Evolutionary conservation across 768 basidiomycete genomes (phyloP).

Genomic region (Coprinopsis marcescibilis): DNA sequence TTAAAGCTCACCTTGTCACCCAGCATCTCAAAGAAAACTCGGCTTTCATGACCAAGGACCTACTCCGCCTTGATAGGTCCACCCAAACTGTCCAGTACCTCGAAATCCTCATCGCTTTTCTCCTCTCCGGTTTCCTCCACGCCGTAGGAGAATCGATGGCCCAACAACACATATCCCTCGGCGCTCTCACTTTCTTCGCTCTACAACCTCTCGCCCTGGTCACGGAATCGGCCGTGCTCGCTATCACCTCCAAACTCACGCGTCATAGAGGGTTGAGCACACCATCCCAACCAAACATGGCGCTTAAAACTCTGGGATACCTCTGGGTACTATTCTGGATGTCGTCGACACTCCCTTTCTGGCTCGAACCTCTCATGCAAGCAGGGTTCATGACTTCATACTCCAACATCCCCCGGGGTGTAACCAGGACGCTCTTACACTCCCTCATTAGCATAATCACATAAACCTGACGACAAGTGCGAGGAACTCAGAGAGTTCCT

Average conservation of each 20-base stretch:
- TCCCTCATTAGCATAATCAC: neutral
- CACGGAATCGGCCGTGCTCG: neutral
- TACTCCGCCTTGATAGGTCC: neutral
- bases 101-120: neutral
- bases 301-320: conserved; percentile 2
- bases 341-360: conserved; percentile 1
- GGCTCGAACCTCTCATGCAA: conserved; percentile 11
- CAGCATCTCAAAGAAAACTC: neutral
- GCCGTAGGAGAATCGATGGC: neutral
- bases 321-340: conserved; percentile 13
- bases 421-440: neutral
- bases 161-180: neutral
- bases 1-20: neutral
- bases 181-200: neutral
- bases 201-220: neutral
- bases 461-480: no score
- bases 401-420: neutral
- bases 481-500: no score
- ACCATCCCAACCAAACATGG: neutral
- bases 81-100: neutral
- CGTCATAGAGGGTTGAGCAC: neutral
- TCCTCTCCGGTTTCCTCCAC: neutral
- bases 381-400: conserved; percentile 3
- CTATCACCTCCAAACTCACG: neutral
- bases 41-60: neutral